These are phyloP conservation scores for Ostreobium quekettii DNA, from an alignment of 139 green algal genomes.

Conservation along the genomic window DNA sequence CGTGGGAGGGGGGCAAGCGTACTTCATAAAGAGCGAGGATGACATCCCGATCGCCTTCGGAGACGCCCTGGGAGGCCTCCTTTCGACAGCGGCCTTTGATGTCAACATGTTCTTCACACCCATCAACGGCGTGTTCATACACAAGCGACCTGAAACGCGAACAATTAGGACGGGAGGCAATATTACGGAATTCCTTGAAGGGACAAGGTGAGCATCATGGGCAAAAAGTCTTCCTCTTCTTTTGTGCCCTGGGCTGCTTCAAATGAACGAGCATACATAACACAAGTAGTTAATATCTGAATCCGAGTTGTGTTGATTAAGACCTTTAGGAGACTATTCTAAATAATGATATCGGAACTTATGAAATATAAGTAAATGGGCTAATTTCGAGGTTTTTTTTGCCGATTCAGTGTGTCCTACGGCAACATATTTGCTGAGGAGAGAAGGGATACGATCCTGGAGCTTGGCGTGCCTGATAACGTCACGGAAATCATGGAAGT, in stretches of 20 bases:
- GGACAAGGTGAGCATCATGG: no score
- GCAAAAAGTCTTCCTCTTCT: no score
- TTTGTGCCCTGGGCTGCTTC: no score
- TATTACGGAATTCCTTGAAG: neutral
- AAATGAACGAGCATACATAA: no score
- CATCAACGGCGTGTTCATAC: neutral
- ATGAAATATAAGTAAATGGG: no score
- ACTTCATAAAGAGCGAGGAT: constrained; percentile 29
- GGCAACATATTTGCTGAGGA: constrained; percentile 8
- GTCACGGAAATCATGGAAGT: no score
- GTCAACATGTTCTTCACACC: neutral
- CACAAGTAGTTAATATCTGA: no score
- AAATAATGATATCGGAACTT: no score
- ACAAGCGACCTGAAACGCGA: no score
- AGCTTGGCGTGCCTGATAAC: neutral
- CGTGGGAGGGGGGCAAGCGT: constrained; percentile 31
- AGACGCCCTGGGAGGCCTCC: constrained; percentile 37
- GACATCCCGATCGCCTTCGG: constrained; percentile 22
- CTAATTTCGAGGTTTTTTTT: no score
- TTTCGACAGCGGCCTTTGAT: constrained; percentile 10
- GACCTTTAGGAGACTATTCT: no score
- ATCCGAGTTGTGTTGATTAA: no score
- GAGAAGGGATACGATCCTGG: neutral
- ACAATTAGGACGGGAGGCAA: constrained; percentile 1
- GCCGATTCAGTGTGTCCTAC: neutral